A percentile compares a stretch with the other conserved stretches of the same genome.
Conservation (phyloP, 148 eudicot genomes). For the Amaranthus palmeri region DNA sequence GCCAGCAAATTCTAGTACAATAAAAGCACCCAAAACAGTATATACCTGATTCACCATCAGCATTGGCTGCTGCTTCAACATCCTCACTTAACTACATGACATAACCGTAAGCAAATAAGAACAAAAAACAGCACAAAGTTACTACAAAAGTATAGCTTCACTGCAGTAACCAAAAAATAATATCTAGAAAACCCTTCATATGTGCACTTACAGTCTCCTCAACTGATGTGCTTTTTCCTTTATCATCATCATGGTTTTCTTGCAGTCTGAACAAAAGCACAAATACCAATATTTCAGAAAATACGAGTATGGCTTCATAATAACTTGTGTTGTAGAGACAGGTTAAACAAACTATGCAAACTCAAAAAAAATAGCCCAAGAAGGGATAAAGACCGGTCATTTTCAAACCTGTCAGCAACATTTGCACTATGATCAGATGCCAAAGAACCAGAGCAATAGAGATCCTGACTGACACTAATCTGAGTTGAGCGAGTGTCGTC, state of each 20-base stretch:
- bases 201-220: conserved; percentile 43
- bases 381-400: conserved; percentile 46
- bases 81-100: conserved; percentile 54
- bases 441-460: conserved; percentile 35
- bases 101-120: conserved; percentile 23
- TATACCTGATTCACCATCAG: conserved; percentile 45
- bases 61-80: conserved; percentile 29
- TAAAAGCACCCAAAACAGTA: conserved; percentile 10
- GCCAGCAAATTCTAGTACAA: neutral
- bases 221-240: conserved; percentile 29
- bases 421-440: conserved; percentile 33
- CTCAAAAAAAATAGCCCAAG: neutral
- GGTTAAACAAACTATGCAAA: neutral
- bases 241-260: conserved; percentile 40
- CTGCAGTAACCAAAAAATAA: conserved; percentile 8
- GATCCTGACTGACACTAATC: conserved; percentile 29
- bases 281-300: conserved; percentile 4
- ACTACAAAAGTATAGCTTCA: conserved; percentile 7
- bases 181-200: conserved; percentile 28
- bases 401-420: conserved; percentile 26
- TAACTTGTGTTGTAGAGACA: neutral
- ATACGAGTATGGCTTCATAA: neutral
- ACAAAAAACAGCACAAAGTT: conserved; percentile 13
- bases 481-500: conserved; percentile 42
- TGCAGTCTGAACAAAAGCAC: conserved; percentile 41